These are phyloP conservation scores for Mortierella sp. DNA, from an alignment of 371 early-diverging fungal genomes.

Conservation along the genomic window DNA sequence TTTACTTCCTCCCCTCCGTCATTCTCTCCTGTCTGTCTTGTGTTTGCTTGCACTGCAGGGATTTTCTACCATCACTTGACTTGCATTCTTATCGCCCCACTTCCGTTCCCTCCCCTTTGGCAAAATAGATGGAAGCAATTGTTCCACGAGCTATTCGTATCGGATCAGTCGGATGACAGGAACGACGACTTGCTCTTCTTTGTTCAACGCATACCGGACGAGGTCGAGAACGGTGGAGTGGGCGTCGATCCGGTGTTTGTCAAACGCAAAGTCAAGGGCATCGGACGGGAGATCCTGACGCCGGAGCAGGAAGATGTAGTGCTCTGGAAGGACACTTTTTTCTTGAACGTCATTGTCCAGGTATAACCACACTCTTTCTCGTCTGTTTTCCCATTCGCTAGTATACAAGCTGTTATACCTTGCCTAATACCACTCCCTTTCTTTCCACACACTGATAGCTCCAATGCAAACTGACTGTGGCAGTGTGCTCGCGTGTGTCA, in stretches of 20 bases:
- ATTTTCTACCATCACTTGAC: neutral
- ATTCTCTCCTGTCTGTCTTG: neutral
- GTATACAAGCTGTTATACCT: neutral
- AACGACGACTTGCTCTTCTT: conserved; percentile 86
- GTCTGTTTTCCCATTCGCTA: neutral
- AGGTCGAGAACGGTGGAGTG: conserved; percentile 50
- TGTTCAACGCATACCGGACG: conserved; percentile 64
- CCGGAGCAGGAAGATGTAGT: conserved; percentile 73
- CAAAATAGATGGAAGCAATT: conserved; percentile 68
- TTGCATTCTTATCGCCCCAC: neutral
- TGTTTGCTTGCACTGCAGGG: neutral
- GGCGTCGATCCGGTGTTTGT: conserved; percentile 78
- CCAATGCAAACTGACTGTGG: conserved; percentile 85
- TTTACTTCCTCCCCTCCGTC: neutral
- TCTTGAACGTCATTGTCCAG: conserved; percentile 87
- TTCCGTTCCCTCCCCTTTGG: neutral
- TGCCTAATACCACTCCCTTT: neutral
- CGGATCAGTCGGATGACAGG: conserved; percentile 65
- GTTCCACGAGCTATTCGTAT: conserved; percentile 76
- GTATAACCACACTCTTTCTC: conserved; percentile 23
- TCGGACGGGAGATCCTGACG: conserved; percentile 54
- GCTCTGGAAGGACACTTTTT: conserved; percentile 89
- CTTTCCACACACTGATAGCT: conserved; percentile 53
- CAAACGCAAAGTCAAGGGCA: conserved; percentile 67
- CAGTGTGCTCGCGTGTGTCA: conserved; percentile 73